Percentiles rank a stretch among this genome's conserved stretches.
Conservation (phyloP, 768 basidiomycete species). For the Suillus occidentalis region DNA sequence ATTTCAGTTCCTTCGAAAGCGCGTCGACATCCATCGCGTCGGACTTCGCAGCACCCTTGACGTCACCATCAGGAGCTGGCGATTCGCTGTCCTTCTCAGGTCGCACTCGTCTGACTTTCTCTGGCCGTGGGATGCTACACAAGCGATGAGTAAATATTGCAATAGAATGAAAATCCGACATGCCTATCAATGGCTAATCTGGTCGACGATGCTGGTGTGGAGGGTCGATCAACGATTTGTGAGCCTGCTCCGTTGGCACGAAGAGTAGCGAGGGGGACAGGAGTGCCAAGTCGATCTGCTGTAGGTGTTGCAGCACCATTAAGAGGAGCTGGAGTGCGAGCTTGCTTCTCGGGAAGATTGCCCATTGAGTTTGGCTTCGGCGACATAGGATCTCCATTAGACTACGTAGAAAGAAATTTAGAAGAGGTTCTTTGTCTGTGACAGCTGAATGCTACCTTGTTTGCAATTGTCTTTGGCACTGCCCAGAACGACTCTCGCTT, state of each 20-base stretch:
- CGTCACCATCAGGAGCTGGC: conserved; percentile 34
- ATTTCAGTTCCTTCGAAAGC: conserved; percentile 26
- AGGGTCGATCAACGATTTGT: conserved; percentile 31
- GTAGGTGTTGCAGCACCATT: conserved; percentile 38
- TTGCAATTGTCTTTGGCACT: conserved; percentile 26
- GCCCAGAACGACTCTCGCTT: conserved; percentile 66
- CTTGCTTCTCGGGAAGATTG: conserved; percentile 25
- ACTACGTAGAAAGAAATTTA: conserved; percentile 14
- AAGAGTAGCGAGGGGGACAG: conserved; percentile 57
- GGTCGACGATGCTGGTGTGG: conserved; percentile 36
- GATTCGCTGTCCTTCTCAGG: conserved; percentile 38
- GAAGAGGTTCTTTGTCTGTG: no score
- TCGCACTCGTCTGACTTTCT: conserved; percentile 66
- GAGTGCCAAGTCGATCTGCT: conserved; percentile 35
- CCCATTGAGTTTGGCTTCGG: conserved; percentile 35
- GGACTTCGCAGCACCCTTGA: conserved; percentile 18
- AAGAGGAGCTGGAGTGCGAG: conserved; percentile 33
- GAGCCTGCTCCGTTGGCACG: conserved; percentile 32
- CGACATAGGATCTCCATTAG: conserved; percentile 28
- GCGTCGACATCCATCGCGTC: conserved; percentile 40
- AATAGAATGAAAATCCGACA: conserved; percentile 6
- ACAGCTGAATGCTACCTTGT: conserved; percentile 32
- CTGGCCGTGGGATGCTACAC: conserved; percentile 71
- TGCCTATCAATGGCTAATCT: conserved; percentile 72
- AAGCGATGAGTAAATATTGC: conserved; percentile 12